Conservation (phyloP, 495 filamentous ascomycete species). For the Massariosphaeria phaeospora region DNA sequence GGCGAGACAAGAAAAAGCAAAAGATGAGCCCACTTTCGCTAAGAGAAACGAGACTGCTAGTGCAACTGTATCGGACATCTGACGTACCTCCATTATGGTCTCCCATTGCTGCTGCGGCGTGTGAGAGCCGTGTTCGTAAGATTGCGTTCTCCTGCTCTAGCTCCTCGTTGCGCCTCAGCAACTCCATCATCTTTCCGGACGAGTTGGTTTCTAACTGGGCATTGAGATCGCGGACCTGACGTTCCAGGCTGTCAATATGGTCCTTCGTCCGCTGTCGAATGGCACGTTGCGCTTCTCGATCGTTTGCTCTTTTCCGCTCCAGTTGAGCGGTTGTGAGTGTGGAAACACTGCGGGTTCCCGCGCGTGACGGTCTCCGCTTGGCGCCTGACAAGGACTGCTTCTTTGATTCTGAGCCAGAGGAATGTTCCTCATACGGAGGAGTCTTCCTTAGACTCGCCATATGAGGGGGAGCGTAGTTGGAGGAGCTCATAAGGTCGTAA, state of each 20-base stretch:
- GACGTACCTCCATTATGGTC: constrained; percentile 30
- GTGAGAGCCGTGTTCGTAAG: constrained; percentile 36
- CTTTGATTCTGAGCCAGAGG: constrained; percentile 39
- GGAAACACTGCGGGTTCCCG: constrained; percentile 56
- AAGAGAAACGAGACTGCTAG: constrained; percentile 6
- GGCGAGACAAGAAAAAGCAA: constrained; percentile 13
- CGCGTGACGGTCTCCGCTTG: constrained; percentile 46
- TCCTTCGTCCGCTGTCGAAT: constrained; percentile 78
- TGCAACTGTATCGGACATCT: constrained; percentile 1
- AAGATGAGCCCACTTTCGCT: constrained; percentile 5
- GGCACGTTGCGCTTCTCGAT: constrained; percentile 80
- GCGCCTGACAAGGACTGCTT: constrained; percentile 17
- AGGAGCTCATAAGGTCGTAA: constrained; percentile 23
- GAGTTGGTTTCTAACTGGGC: constrained; percentile 44
- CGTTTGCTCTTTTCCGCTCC: constrained; percentile 76
- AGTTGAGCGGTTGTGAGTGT: constrained; percentile 56
- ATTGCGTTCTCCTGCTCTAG: constrained; percentile 50
- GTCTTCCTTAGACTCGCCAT: constrained; percentile 25
- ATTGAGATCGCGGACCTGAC: constrained; percentile 59
- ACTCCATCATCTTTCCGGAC: constrained; percentile 40
- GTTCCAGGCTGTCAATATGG: constrained; percentile 73
- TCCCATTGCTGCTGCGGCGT: constrained; percentile 30
- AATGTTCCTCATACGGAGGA: constrained; percentile 35
- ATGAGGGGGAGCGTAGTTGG: constrained; percentile 15
- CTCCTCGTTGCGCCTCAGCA: constrained; percentile 51